A percentile compares a stretch with the other conserved stretches of the same genome.
These are phyloP conservation scores for Yamadazyma endophytica DNA, from an alignment of 805 yeast species.

Conservation along the genomic window DNA sequence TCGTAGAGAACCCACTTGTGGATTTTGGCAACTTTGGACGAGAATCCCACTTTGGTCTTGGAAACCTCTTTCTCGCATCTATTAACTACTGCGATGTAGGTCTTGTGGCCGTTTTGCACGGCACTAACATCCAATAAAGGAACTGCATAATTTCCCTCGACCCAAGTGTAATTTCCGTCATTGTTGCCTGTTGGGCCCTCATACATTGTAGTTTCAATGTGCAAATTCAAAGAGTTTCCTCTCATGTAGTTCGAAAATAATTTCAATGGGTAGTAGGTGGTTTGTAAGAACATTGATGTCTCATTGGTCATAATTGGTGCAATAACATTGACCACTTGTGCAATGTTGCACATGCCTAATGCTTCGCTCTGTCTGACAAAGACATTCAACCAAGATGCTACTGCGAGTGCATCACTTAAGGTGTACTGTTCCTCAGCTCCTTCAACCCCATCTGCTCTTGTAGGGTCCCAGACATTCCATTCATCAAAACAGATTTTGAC, in stretches of 20 bases:
- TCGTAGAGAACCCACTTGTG: conserved; percentile 19
- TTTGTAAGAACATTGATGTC: conserved; percentile 20
- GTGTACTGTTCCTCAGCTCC: conserved; percentile 29
- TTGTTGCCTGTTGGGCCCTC: conserved; percentile 20
- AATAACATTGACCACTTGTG: conserved; percentile 30
- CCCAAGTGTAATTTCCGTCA: conserved; percentile 15
- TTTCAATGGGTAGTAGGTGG: conserved; percentile 23
- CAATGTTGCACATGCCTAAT: conserved; percentile 30
- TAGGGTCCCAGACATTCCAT: conserved; percentile 35
- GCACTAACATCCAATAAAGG: conserved; percentile 23
- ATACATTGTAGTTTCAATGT: conserved; percentile 22
- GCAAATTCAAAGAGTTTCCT: conserved; percentile 23
- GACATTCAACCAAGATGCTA: conserved; percentile 29
- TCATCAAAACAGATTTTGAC: conserved; percentile 29
- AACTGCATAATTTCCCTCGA: conserved; percentile 13
- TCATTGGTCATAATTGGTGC: conserved; percentile 30
- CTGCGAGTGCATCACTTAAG: conserved; percentile 28
- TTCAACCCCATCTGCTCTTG: conserved; percentile 21
- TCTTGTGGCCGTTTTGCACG: conserved; percentile 16
- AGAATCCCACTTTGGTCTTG: conserved; percentile 14
- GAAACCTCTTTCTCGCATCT: conserved; percentile 19
- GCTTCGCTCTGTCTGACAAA: conserved; percentile 24
- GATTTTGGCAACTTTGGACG: conserved; percentile 9
- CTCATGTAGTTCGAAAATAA: conserved; percentile 27
- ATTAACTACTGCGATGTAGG: conserved; percentile 24